Conservation (phyloP, 805 yeast species). For the Ogataea paraovalis region DNA sequence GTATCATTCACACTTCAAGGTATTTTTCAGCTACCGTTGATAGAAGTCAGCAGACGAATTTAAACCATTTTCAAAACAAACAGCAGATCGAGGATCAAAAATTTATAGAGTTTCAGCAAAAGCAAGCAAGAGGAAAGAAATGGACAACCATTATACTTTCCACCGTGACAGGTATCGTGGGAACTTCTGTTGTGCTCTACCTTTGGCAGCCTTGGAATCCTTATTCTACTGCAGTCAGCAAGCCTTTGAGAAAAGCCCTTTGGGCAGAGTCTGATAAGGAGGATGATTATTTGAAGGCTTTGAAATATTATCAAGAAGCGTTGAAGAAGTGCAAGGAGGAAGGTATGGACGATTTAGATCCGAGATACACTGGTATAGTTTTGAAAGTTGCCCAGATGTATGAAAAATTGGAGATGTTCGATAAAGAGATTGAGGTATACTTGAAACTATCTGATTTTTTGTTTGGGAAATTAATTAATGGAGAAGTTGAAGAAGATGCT, state of each 20-base stretch:
- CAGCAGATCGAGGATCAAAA: conserved; percentile 9
- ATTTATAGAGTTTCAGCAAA: conserved; percentile 5
- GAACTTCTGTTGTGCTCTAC: conserved; percentile 19
- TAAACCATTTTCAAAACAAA: conserved; percentile 4
- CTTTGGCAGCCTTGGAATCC: conserved; percentile 36
- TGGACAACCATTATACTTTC: conserved; percentile 13
- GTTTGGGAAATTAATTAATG: conserved; percentile 25
- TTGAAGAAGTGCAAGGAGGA: conserved; percentile 55
- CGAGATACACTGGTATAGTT: conserved; percentile 88
- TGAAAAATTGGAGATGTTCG: conserved; percentile 57
- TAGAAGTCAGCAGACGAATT: not conserved
- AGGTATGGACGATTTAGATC: conserved; percentile 54
- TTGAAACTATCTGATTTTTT: conserved; percentile 24
- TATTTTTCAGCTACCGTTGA: not conserved
- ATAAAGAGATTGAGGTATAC: conserved; percentile 62
- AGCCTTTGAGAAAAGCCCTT: conserved; percentile 64
- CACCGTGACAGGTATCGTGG: conserved; percentile 15
- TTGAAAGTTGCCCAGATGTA: conserved; percentile 84
- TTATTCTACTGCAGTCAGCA: conserved; percentile 50
- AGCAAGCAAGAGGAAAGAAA: conserved; percentile 11
- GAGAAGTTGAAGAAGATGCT: conserved; percentile 19
- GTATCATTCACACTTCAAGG: not conserved
- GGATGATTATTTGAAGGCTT: conserved; percentile 61
- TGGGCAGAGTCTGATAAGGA: conserved; percentile 80
- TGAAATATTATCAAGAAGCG: conserved; percentile 71